These are phyloP conservation scores for Carpinus viminea DNA, from an alignment of 306 rosid species.

Conservation along the genomic window DNA sequence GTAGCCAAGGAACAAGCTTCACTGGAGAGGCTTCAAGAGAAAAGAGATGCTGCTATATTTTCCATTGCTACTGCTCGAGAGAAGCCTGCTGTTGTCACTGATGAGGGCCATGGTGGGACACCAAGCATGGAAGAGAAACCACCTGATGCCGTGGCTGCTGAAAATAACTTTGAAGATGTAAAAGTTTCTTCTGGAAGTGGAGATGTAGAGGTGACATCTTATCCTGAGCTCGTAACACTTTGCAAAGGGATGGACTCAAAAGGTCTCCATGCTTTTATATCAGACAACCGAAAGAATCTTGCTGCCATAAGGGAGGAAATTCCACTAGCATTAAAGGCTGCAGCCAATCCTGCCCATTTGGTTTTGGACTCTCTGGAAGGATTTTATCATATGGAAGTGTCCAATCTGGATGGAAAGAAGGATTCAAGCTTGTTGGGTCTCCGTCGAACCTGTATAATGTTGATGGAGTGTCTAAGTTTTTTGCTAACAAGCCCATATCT, in stretches of 20 bases:
- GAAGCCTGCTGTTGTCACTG: constrained; percentile 48
- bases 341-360: constrained; percentile 77
- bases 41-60: constrained; percentile 80
- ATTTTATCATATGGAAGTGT: constrained; percentile 63
- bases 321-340: constrained; percentile 78
- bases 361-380: constrained; percentile 88
- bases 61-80: constrained; percentile 72
- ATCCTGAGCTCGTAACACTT: constrained; percentile 70
- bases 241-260: constrained; percentile 84
- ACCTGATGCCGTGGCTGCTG: constrained; percentile 49
- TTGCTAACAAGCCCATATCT: constrained; percentile 51
- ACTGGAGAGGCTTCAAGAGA: constrained; percentile 76
- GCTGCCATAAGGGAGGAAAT: constrained; percentile 89
- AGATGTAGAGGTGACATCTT: constrained; percentile 54
- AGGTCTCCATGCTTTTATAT: constrained; percentile 92
- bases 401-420: constrained; percentile 79
- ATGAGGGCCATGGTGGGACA: constrained; percentile 42
- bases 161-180: constrained; percentile 41
- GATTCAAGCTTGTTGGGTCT: constrained; percentile 88
- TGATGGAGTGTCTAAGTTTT: constrained; percentile 92
- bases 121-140: constrained; percentile 58
- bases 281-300: constrained; percentile 93
- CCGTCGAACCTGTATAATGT: constrained; percentile 95
- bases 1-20: constrained; percentile 77
- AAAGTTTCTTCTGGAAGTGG: constrained; percentile 47